phyloP scores from a whole-genome alignment of 2,329 filamentous ascomycete species.

The Ceratocystis destructans region DNA sequence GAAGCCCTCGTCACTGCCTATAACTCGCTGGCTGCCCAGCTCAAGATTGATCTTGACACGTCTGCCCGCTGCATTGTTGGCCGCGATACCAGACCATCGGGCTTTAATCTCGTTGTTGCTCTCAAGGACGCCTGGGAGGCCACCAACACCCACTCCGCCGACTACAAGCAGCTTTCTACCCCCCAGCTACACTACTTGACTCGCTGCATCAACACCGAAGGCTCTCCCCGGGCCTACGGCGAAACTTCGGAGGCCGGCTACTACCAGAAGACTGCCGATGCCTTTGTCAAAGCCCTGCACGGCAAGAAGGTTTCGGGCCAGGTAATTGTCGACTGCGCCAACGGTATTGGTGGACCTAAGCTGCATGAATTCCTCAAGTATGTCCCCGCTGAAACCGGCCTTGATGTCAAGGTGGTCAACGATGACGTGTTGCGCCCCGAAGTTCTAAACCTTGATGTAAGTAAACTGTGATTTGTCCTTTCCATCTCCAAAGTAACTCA shows the following conservation, averaged over 20 bases:
- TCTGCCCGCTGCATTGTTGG: slow-evolving; percentile 77
- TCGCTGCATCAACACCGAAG: slow-evolving; percentile 84
- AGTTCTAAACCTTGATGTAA: slow-evolving; percentile 72
- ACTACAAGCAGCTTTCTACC: slow-evolving; percentile 86
- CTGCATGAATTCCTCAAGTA: slow-evolving; percentile 74
- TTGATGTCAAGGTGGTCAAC: slow-evolving; percentile 80
- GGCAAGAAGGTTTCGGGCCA: slow-evolving; percentile 59
- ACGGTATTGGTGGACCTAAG: slow-evolving; percentile 90
- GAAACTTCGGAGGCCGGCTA: slow-evolving; percentile 82
- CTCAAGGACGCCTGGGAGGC: slow-evolving; percentile 68
- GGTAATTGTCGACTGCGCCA: slow-evolving; percentile 86
- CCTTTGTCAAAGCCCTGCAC: slow-evolving; percentile 72
- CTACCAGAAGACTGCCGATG: slow-evolving; percentile 78
- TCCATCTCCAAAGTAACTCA: too few species aligned
- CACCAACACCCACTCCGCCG: slow-evolving; percentile 57
- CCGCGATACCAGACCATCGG: slow-evolving; percentile 84
- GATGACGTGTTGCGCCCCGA: slow-evolving; percentile 87
- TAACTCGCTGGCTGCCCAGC: slow-evolving; percentile 56
- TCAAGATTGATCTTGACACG: slow-evolving; percentile 58
- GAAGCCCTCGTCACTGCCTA: slow-evolving; percentile 64
- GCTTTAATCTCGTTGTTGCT: slow-evolving; percentile 65
- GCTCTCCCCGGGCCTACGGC: slow-evolving; percentile 75
- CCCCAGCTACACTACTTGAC: slow-evolving; percentile 97
- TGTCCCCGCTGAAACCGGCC: slow-evolving; percentile 52
- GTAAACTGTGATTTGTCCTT: slow-evolving; percentile 22